A percentile compares a stretch with the other conserved stretches of the same genome.
Evolutionary conservation across 129 eudicot genomes (phyloP).

Genomic region (Flaveria trinervia): DNA sequence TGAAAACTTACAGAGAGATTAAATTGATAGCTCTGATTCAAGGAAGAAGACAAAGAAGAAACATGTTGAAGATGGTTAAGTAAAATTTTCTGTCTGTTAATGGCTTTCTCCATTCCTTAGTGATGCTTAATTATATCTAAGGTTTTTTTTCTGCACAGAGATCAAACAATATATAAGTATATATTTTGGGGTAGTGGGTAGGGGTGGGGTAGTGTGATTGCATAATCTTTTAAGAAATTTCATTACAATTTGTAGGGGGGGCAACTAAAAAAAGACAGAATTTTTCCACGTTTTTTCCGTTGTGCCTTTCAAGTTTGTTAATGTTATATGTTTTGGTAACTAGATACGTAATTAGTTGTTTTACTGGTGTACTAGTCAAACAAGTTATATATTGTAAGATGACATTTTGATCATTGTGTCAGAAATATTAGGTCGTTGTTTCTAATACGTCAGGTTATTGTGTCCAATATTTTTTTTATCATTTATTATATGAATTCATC

Average conservation of each 20-base stretch:
- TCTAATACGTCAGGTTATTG: no score
- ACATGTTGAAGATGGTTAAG: slow-evolving; percentile 67
- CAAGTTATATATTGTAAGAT: no score
- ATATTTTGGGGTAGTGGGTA: background rate
- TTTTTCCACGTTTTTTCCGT: slow-evolving; percentile 26
- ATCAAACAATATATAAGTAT: slow-evolving; percentile 13
- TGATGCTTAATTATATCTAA: background rate
- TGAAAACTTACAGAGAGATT: slow-evolving; percentile 58
- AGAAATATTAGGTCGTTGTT: no score
- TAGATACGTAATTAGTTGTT: no score
- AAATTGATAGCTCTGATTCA: slow-evolving; percentile 42
- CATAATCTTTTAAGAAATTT: slow-evolving; percentile 21
- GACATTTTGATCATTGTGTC: no score
- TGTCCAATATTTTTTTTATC: no score
- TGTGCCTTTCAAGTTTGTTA: background rate
- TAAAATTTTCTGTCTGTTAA: slow-evolving; percentile 72
- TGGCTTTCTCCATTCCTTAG: slow-evolving; percentile 75
- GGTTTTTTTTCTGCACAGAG: background rate
- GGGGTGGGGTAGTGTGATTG: slow-evolving; percentile 6
- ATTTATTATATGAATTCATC: no score
- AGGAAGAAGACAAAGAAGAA: slow-evolving; percentile 25
- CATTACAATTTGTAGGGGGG: slow-evolving; percentile 3
- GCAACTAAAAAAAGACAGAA: background rate
- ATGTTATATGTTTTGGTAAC: no score
- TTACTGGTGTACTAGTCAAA: no score